Base-by-base conservation (phyloP, 805 yeast genomes). In the Nakazawaea ambrosiae region DNA sequence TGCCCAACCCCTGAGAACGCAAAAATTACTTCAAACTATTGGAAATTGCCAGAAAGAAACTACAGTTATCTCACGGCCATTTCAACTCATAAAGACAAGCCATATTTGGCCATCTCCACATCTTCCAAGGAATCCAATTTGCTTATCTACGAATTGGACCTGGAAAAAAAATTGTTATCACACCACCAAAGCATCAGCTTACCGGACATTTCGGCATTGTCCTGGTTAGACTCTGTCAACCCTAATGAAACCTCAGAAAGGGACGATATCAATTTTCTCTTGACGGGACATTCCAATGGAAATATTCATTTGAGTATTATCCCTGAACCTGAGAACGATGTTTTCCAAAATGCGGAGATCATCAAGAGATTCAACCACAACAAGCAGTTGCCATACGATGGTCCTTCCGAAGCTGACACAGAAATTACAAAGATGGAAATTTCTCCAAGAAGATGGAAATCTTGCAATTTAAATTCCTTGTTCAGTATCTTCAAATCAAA, bases 201-300 rank as follows among this genome's bases (percentile, higher is more conserved):
- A 22, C 79, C 84, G 2, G 66, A 70, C 45, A 72, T 77, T 20
- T 63, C 71, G 40, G 60, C 72, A 2, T 51, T 75, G 54, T 62
- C 69, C 43, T 78, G 83, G 80, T 59, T 73, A 11, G 68, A 55
- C 38, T 47, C 47, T 33, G 47, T 48, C 26, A 11, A 18, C 3
- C 12, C 5, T 12, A 16, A 9, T 3, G 33, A n/a, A 7, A 17
- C 18, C 7, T 45, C 68, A 3, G 54, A 59, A 27, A 54, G 54
- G 17, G 46, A 45, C 15, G 51, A 53, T 23, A 56, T 65, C 25
- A 61, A 65, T 20, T 58, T 64, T 26, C 51, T 81, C 31, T 51
- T 78, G n/a, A 70, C 94, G 0, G 96, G 95, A 9, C 92, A 87
- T 53, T 71, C 69, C 36, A 73, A 75, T 41, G 96, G 96, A 2